phyloP scores from a whole-genome alignment of 768 basidiomycete species.

The Naganishia onofrii region DNA sequence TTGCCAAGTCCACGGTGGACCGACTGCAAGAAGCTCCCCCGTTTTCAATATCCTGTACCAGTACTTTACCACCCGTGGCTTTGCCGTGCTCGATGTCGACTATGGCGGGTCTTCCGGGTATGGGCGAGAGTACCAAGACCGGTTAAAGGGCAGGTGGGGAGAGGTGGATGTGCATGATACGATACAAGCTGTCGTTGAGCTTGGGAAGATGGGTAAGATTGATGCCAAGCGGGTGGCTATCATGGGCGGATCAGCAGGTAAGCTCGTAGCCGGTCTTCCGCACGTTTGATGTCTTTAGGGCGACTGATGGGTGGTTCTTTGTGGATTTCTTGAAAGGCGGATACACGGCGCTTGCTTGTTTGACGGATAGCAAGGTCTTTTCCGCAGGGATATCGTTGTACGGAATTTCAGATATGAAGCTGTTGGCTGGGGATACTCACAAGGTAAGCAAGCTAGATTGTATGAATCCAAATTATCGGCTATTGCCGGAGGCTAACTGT shows the following conservation, averaged over 20 bases:
- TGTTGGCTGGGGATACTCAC: constrained; percentile 65
- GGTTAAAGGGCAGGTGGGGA: constrained; percentile 61
- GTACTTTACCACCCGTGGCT: constrained; percentile 37
- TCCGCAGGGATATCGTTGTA: constrained; percentile 66
- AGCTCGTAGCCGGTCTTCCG: not conserved
- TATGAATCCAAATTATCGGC: too few species aligned
- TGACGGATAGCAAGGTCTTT: constrained; percentile 58
- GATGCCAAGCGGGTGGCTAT: constrained; percentile 67
- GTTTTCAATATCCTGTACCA: constrained; percentile 16
- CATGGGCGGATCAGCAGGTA: constrained; percentile 64
- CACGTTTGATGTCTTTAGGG: not conserved
- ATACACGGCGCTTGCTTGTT: constrained; percentile 62
- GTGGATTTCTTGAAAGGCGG: constrained; percentile 55
- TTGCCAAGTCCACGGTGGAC: constrained; percentile 69
- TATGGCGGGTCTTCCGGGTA: constrained; percentile 71
- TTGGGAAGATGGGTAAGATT: constrained; percentile 60
- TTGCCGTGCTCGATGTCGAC: constrained; percentile 66
- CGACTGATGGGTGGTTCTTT: not conserved
- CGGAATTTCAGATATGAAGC: constrained; percentile 66
- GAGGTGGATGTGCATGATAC: constrained; percentile 69
- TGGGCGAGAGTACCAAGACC: constrained; percentile 64
- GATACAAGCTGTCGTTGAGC: constrained; percentile 59
- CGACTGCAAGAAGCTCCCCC: constrained; percentile 41
- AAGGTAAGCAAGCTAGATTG: too few species aligned
- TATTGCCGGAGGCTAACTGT: constrained; percentile 9